Conservation (phyloP, 2,329 filamentous ascomycete species). For the Ascochyta fabae region DNA sequence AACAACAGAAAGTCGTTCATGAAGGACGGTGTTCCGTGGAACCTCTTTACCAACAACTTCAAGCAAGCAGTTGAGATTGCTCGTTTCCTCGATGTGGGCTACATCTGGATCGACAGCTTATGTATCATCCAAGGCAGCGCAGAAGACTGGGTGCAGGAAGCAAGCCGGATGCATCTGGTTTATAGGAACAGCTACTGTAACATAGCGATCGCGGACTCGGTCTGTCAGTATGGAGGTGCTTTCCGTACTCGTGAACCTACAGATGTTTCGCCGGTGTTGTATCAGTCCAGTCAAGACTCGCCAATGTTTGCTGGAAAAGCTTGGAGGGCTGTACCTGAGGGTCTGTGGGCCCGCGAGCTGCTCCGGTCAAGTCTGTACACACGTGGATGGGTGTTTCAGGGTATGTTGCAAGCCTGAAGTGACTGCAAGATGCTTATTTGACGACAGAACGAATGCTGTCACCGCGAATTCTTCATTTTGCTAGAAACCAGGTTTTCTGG, state of each 20-base stretch:
- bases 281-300: conserved; percentile 7
- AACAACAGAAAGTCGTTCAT: conserved; percentile 18
- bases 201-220: conserved; percentile 34
- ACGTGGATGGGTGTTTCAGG: conserved; percentile 42
- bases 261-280: conserved; percentile 24
- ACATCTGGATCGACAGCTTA: conserved; percentile 39
- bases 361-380: conserved; percentile 26
- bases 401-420: conserved; percentile 9
- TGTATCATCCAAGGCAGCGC: conserved; percentile 26
- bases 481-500: conserved; percentile 35
- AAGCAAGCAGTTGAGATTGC: conserved; percentile 33
- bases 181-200: conserved; percentile 41
- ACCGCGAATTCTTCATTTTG: conserved; percentile 37
- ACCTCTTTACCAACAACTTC: conserved; percentile 30
- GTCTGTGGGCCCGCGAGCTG: conserved; percentile 31
- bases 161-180: conserved; percentile 33
- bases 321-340: conserved; percentile 27
- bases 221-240: conserved; percentile 24
- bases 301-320: conserved; percentile 19
- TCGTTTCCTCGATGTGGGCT: conserved; percentile 25
- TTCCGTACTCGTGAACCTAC: conserved; percentile 27
- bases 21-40: conserved; percentile 24
- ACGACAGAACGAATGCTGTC: conserved; percentile 34
- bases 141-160: conserved; percentile 31
- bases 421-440: conserved; percentile 1